Evolutionary conservation across 1,284 basidiomycete genomes (phyloP), one percentile per base, ranked within the genome.

Genomic region (Tremellales sp.): DNA sequence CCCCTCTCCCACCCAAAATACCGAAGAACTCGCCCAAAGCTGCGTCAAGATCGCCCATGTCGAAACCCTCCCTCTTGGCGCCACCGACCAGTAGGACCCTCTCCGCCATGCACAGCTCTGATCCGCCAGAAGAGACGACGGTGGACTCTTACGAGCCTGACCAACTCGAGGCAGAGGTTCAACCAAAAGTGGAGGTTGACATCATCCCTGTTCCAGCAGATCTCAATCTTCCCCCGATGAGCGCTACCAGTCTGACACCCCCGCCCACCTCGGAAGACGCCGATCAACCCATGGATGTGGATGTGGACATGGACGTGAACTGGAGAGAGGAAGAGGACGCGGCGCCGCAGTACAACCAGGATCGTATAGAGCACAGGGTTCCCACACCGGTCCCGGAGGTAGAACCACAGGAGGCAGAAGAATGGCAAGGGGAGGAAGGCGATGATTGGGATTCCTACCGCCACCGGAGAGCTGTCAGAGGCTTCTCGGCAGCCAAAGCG

Each of bases 1-100:
- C 71, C 8, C 63, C 69, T 25, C 57, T 73, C 10, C 71, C 71
- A 21, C 71, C 71, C 4, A 65, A 70, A 50, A 63, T 59, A 38
- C 57, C 63, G 8, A 68, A 65, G 43, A 53, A 56, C 43, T 61
- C 61, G 12, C 55, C 61, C 35, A 64, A 61, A 52, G 51, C 57
- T n/a, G n/a, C n/a, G n/a, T n/a, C n/a, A n/a, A n/a, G n/a, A 40
- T 60, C 58, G 6, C 60, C 64, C n/a, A 52, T 55, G 41, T 40
- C 56, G 1, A 40, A 7, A 39, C 37, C 60, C 22, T 52, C 57
- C 27, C 28, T 40, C 47, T n/a, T 34, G 36, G 4, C 34, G 45
- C 22, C 34, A 48, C 22, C 21, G 50, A 32, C 9, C 19, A 33
- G 43, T n/a, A 41, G 29, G n/a, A 21, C 42, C 2, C 26, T 50